A percentile compares a stretch with the other conserved stretches of the same genome.
phyloP scores from a whole-genome alignment of 805 yeast species.

The Blastobotrys muscicola region DNA sequence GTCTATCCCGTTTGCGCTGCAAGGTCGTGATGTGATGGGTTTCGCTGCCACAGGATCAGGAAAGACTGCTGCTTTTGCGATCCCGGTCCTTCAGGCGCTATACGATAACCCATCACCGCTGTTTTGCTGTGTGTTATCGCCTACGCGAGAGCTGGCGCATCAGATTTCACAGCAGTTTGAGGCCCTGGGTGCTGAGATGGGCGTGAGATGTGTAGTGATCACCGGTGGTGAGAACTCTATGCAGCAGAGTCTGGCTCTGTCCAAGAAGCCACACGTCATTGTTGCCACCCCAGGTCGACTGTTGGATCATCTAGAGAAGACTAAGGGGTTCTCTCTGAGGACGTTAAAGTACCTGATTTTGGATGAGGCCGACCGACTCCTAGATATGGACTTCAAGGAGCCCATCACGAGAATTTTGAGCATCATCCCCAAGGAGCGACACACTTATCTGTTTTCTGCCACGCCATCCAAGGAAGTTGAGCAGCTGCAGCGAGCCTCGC shows the following conservation, averaged over 20 bases:
- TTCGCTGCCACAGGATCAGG: slow-evolving; percentile 98
- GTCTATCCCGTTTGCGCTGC: slow-evolving; percentile 82
- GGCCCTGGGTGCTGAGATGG: slow-evolving; percentile 87
- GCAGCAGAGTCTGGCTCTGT: slow-evolving; percentile 91
- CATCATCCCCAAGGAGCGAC: slow-evolving; percentile 68
- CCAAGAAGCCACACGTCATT: slow-evolving; percentile 87
- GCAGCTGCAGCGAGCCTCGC: slow-evolving; percentile 86
- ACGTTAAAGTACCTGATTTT: slow-evolving; percentile 75
- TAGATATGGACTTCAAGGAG: slow-evolving; percentile 96
- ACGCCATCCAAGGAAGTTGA: slow-evolving; percentile 95
- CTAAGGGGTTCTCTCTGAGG: slow-evolving; percentile 78
- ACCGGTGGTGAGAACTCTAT: slow-evolving; percentile 99
- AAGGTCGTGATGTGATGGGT: slow-evolving; percentile 90
- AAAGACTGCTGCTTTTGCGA: slow-evolving; percentile 96
- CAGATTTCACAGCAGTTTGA: slow-evolving; percentile 87
- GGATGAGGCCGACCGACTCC: slow-evolving; percentile 94
- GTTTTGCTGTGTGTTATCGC: slow-evolving; percentile 80
- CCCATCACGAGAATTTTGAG: slow-evolving; percentile 79
- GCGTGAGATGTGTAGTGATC: slow-evolving; percentile 76
- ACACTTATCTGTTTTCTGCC: slow-evolving; percentile 88
- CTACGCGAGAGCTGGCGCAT: slow-evolving; percentile 48
- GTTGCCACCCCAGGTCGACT: slow-evolving; percentile 86
- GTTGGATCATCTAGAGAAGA: slow-evolving; percentile 90
- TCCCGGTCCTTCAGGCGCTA: slow-evolving; percentile 83
- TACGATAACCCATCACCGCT: slow-evolving; percentile 86